Base-by-base conservation (phyloP, 352 stramenopile genomes). In the Blastocystis sp. region DNA sequence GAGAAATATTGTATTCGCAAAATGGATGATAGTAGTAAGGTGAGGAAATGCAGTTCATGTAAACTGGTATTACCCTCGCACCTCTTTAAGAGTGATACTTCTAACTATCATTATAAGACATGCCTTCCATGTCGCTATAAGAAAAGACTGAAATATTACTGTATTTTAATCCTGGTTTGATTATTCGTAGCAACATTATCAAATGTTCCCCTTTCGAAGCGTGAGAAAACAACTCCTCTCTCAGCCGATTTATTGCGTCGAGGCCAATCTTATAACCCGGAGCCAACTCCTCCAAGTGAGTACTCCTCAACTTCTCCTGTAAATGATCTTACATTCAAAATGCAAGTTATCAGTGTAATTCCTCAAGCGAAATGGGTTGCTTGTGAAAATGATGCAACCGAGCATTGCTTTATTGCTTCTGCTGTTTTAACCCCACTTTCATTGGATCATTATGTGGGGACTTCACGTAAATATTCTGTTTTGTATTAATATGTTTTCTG, bases 91-190 rank as follows among this genome's bases (percentile, higher is more conserved):
- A 85, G 41, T 45, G 73, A 85, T n/a, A 64, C 59, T n/a, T 66
- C 73, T 3, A 53, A 50, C 8, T 85, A 54, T 45, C 68, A 68
- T 66, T 85, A 85, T 24, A 85, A 85, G 30, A 85, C 73, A 11
- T 85, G 73, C 30, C 73, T 85, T 20, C 73, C 73, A 3, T 85
- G 73, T n/a, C 73, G 73, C 7, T 85, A 85, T 53, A 85, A 85
- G 73, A 85, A 85, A 55, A 34, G 73, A 53, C 73, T 85, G 73
- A 85, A 85, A 26, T 85, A 85, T 47, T 85, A 85, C 8, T 85
- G 73, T 85, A 47, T 20, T 2, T 43, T 13, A 6, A 55, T 11
- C 4, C 16, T n/a, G 26, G 26, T 20, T 41, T 9, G 16, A 11
- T 66, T 68, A 5, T 26, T 18, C 3, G 4, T 85, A 85, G 73